Evolutionary conservation across 2,329 filamentous ascomycete species (phyloP).

Genomic region (Botryotinia narcissicola): DNA sequence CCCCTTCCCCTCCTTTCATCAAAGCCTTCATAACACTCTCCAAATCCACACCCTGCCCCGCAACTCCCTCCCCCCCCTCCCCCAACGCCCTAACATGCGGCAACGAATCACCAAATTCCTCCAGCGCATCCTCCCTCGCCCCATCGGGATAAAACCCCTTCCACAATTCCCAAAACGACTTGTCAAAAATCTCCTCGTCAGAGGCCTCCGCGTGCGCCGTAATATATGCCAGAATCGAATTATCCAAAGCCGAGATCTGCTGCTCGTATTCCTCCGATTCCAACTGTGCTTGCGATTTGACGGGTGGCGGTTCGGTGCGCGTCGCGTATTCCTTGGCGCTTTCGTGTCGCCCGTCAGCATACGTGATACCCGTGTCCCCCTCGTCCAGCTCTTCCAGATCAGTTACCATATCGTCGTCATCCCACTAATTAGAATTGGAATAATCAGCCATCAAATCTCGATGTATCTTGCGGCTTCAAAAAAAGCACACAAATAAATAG

Average conservation of each 20-base stretch:
- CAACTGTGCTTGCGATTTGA: not conserved
- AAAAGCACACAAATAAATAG: not conserved
- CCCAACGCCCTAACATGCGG: not conserved
- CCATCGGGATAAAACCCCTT: not conserved
- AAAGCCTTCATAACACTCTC: not conserved
- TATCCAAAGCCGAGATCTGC: rapidly evolving
- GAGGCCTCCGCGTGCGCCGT: not conserved
- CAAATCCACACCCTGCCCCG: rapidly evolving
- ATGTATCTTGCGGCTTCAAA: not conserved
- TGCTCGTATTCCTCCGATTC: not conserved
- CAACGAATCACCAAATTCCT: not conserved
- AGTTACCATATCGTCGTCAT: not conserved
- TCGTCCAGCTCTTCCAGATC: not conserved
- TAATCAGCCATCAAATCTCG: not conserved
- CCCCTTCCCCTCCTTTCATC: not conserved
- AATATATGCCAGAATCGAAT: not conserved
- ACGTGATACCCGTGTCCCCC: not conserved
- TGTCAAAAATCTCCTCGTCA: not conserved
- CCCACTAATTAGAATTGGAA: not conserved
- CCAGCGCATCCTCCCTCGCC: not conserved
- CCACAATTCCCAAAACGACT: not conserved
- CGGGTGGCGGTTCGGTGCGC: not conserved
- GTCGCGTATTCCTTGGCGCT: not conserved
- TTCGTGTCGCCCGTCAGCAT: not conserved
- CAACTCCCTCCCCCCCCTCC: not conserved